phyloP scores from a whole-genome alignment of 495 filamentous ascomycete species.

The Penicillium flavigenum region DNA sequence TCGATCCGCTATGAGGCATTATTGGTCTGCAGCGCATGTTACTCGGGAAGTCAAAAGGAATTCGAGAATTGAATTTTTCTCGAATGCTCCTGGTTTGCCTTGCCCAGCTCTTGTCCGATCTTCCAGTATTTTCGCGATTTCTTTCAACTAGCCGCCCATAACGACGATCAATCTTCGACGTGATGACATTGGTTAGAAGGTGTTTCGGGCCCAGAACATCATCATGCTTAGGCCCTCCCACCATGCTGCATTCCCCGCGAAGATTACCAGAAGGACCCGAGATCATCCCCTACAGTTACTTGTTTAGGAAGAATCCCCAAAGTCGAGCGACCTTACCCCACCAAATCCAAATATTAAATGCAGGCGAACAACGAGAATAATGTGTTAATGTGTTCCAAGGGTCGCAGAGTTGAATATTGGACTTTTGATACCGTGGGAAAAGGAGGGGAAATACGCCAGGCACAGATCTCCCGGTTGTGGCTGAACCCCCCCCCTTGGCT shows the following conservation, averaged over 20 bases:
- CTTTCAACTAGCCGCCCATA: slow-evolving; percentile 4
- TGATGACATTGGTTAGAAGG: background rate
- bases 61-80: background rate
- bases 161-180: slow-evolving; percentile 10
- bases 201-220: slow-evolving; percentile 3
- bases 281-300: slow-evolving; percentile 2
- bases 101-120: background rate
- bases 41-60: background rate
- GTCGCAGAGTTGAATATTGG: background rate
- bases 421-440: background rate
- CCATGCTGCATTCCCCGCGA: slow-evolving; percentile 10
- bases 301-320: slow-evolving; percentile 3
- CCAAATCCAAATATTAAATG: background rate
- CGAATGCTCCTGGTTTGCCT: background rate
- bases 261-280: slow-evolving; percentile 3
- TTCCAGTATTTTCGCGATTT: background rate
- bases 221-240: slow-evolving; percentile 7
- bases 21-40: background rate
- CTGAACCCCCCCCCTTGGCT: slow-evolving; percentile 4
- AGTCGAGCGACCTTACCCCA: slow-evolving; percentile 9
- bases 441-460: background rate
- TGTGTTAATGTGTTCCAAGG: background rate
- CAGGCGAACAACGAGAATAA: background rate
- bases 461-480: slow-evolving; percentile 11
- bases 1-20: background rate